phyloP scores from a whole-genome alignment of 2,329 filamentous ascomycete species.

The Zymoseptoria tritici region DNA sequence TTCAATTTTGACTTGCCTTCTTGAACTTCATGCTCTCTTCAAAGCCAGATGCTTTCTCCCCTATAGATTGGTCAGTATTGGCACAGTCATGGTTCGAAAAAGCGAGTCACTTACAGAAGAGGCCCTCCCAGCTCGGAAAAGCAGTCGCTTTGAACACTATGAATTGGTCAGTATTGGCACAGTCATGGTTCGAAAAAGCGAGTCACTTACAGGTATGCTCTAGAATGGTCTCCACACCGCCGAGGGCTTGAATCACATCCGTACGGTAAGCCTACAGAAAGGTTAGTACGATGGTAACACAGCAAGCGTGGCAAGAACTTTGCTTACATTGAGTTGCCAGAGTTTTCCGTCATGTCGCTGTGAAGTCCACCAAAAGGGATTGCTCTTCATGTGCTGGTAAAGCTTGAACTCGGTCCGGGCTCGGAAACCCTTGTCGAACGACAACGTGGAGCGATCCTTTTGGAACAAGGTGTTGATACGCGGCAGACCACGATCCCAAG shows the following conservation, averaged over 20 bases:
- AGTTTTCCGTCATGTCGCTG: conserved; percentile 95
- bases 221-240: conserved; percentile 94
- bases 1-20: too few species aligned
- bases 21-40: conserved; percentile 72
- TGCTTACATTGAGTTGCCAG: conserved; percentile 56
- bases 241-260: conserved; percentile 91
- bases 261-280: conserved; percentile 85
- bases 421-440: conserved; percentile 97
- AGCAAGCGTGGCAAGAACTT: too few species aligned
- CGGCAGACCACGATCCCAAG: conserved; percentile 94
- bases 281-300: background rate
- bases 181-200: too few species aligned
- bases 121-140: conserved; percentile 92
- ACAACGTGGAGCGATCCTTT: conserved; percentile 92
- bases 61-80: conserved; percentile 5
- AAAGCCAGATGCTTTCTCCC: conserved; percentile 21
- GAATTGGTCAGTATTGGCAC: too few species aligned
- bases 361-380: conserved; percentile 99
- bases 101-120: conserved; percentile 58
- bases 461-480: conserved; percentile 99
- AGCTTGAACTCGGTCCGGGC: conserved; percentile 94
- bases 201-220: conserved; percentile 41
- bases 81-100: too few species aligned
- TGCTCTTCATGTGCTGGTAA: conserved; percentile 98
- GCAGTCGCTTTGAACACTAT: conserved; percentile 85